A percentile compares a stretch with the other conserved stretches of the same genome.
Evolutionary conservation across 2,329 filamentous ascomycete species (phyloP).

Genomic region (Pseudocercospora ulei): DNA sequence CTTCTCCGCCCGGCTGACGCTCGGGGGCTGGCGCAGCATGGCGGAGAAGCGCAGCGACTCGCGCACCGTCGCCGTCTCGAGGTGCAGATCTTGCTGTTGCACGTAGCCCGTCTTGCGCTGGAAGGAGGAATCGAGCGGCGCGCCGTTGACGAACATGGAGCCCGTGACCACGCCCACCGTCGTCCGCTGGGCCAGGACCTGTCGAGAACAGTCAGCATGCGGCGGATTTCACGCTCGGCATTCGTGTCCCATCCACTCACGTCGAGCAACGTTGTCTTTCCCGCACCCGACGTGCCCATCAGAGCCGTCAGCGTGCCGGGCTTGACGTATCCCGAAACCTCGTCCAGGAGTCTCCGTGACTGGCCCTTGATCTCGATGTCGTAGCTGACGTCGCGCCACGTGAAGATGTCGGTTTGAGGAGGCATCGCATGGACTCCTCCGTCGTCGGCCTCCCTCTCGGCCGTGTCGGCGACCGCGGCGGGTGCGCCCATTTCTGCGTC

Average conservation of each 20-base stretch:
- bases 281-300: slow-evolving; percentile 88
- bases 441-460: slow-evolving; percentile 37
- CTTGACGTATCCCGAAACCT: slow-evolving; percentile 89
- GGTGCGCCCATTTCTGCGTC: slow-evolving; percentile 13
- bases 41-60: slow-evolving; percentile 83
- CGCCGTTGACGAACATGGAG: slow-evolving; percentile 74
- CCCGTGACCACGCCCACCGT: slow-evolving; percentile 83
- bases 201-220: too few species aligned
- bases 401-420: slow-evolving; percentile 66
- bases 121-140: slow-evolving; percentile 66
- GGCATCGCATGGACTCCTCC: too few species aligned
- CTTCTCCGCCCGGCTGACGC: slow-evolving; percentile 66
- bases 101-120: slow-evolving; percentile 88
- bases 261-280: slow-evolving; percentile 84
- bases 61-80: slow-evolving; percentile 73
- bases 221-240: too few species aligned
- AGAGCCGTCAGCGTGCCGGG: slow-evolving; percentile 80
- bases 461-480: slow-evolving; percentile 32
- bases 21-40: slow-evolving; percentile 68
- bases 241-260: too few species aligned
- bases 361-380: slow-evolving; percentile 71
- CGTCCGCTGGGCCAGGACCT: slow-evolving; percentile 72
- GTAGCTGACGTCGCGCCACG: slow-evolving; percentile 76
- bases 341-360: slow-evolving; percentile 63
- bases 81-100: slow-evolving; percentile 84